These are phyloP conservation scores for Cardamine occulta DNA, from an alignment of 345 rosid genomes.

Conservation along the genomic window DNA sequence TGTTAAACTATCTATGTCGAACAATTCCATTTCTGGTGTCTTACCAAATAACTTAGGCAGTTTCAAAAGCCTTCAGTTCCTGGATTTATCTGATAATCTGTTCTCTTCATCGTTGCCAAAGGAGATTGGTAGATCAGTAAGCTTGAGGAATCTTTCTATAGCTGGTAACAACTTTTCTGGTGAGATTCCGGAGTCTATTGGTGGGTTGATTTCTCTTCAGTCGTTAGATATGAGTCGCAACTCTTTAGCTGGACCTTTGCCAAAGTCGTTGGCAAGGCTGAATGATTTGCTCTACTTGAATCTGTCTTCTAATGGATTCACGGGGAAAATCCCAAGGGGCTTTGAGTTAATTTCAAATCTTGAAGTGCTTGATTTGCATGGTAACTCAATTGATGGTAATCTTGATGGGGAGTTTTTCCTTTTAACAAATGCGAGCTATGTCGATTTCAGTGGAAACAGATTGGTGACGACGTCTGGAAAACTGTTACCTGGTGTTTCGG, in stretches of 20 bases:
- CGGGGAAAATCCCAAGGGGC: conserved; percentile 69
- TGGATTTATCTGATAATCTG: conserved; percentile 79
- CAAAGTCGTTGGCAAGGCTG: conserved; percentile 64
- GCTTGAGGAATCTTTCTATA: conserved; percentile 74
- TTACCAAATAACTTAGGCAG: conserved; percentile 67
- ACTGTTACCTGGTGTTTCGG: conserved; percentile 77
- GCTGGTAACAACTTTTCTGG: conserved; percentile 96
- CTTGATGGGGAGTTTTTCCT: conserved; percentile 84
- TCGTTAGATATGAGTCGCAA: conserved; percentile 88
- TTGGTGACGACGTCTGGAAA: conserved; percentile 63
- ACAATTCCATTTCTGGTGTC: conserved; percentile 78
- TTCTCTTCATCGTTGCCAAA: conserved; percentile 65
- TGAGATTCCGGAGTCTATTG: conserved; percentile 66
- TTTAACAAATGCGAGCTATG: conserved; percentile 71
- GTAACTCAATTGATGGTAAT: conserved; percentile 75
- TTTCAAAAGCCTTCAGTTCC: conserved; percentile 72
- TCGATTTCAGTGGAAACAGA: conserved; percentile 82
- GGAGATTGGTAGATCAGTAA: conserved; percentile 66
- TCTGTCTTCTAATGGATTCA: conserved; percentile 74
- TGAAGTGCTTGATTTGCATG: conserved; percentile 83
- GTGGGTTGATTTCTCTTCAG: conserved; percentile 69
- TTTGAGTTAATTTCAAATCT: conserved; percentile 68
- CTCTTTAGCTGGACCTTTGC: conserved; percentile 77
- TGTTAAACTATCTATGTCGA: conserved; percentile 84
- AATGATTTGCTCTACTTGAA: conserved; percentile 63